A percentile compares a stretch with the other conserved stretches of the same genome.
Evolutionary conservation across 345 rosid species (phyloP).

Genomic region (Eucalyptus urophylla): DNA sequence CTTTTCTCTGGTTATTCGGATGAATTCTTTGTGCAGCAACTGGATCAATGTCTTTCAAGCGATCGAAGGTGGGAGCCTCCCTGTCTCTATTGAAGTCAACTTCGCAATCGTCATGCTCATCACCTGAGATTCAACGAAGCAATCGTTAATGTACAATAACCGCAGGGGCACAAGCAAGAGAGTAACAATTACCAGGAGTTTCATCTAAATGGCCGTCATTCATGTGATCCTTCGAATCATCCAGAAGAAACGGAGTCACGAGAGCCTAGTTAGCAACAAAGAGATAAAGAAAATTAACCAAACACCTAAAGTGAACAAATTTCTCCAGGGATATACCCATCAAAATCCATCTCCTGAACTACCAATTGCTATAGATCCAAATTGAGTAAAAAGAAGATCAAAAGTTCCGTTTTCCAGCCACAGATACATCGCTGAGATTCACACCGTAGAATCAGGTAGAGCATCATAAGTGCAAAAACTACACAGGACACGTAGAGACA

Average conservation of each 20-base stretch:
- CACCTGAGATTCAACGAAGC: slow-evolving; percentile 6
- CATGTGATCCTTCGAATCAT: slow-evolving; percentile 34
- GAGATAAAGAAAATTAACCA: neutral
- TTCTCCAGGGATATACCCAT: neutral
- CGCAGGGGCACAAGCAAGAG: neutral
- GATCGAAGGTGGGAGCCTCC: slow-evolving; percentile 30
- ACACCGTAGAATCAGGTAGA: neutral
- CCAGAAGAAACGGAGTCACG: slow-evolving; percentile 72
- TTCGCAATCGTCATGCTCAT: slow-evolving; percentile 10
- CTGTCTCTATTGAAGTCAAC: slow-evolving; percentile 10
- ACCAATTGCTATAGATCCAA: neutral
- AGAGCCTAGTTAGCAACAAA: slow-evolving; percentile 44
- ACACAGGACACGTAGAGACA: neutral
- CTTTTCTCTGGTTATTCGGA: slow-evolving; percentile 86
- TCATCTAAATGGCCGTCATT: slow-evolving; percentile 10
- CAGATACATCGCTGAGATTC: neutral
- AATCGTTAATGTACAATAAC: neutral
- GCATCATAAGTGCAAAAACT: neutral
- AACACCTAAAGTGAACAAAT: neutral
- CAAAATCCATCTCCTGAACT: neutral
- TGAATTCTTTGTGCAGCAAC: slow-evolving; percentile 85
- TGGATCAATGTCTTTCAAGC: slow-evolving; percentile 74
- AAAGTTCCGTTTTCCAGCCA: neutral
- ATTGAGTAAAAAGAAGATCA: neutral
- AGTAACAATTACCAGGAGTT: slow-evolving; percentile 26